These are phyloP conservation scores for Biancaea sappan DNA, from an alignment of 306 rosid genomes.

Conservation along the genomic window DNA sequence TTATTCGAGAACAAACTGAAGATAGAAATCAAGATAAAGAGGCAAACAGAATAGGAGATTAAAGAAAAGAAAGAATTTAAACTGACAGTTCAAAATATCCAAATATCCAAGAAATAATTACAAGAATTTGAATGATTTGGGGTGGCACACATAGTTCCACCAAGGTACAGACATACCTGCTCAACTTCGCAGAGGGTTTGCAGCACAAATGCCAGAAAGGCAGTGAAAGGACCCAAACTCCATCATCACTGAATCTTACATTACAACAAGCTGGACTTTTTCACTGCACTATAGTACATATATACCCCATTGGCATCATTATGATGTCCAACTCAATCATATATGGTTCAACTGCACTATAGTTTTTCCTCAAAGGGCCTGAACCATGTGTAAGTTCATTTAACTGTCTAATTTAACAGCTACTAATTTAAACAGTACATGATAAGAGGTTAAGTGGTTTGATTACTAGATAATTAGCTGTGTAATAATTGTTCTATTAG, in stretches of 20 bases:
- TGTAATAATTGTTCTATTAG: background rate
- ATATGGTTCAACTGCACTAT: constrained; percentile 16
- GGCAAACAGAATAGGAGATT: background rate
- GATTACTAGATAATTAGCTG: too few species aligned
- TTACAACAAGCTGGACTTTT: too few species aligned
- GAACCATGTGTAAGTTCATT: background rate
- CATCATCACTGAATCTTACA: constrained; percentile 34
- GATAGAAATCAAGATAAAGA: background rate
- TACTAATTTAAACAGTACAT: background rate
- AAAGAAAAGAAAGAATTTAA: constrained; percentile 20
- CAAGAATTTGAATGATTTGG: constrained; percentile 31
- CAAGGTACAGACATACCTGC: constrained; percentile 49
- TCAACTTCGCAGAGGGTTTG: constrained; percentile 35
- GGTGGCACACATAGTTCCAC: constrained; percentile 33
- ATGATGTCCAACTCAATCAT: background rate
- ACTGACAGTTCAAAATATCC: constrained; percentile 6
- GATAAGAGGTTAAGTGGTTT: too few species aligned
- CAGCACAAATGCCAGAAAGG: constrained; percentile 40
- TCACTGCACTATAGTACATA: too few species aligned
- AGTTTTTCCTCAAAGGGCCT: background rate
- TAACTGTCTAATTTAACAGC: background rate
- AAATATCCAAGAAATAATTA: constrained; percentile 33
- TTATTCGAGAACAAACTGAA: constrained; percentile 2
- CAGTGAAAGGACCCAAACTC: constrained; percentile 25
- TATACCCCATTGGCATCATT: constrained; percentile 31